Percentiles rank a stretch among this genome's conserved stretches.
These are phyloP conservation scores for Aurinia saxatilis DNA, from an alignment of 345 rosid genomes.

Conservation along the genomic window DNA sequence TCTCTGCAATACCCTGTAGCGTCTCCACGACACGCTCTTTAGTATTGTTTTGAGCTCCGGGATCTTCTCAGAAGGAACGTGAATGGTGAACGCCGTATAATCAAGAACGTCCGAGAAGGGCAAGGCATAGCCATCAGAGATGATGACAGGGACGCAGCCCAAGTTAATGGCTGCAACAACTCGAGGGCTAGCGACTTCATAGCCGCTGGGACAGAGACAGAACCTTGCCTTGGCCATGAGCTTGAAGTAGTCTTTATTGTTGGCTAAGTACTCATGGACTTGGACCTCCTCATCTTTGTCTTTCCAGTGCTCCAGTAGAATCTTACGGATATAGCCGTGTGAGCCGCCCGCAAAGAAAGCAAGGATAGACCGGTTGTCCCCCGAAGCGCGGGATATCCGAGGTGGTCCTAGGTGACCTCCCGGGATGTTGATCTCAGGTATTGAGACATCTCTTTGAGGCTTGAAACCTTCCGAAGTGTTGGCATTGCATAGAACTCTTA, in stretches of 20 bases:
- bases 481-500: constrained; percentile 47
- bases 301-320: constrained; percentile 35
- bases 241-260: constrained; percentile 27
- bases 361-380: constrained; percentile 26
- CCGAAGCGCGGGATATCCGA: constrained; percentile 3
- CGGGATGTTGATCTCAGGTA: constrained; percentile 38
- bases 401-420: constrained; percentile 13
- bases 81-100: constrained; percentile 42
- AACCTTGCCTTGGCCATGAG: constrained; percentile 37
- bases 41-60: constrained; percentile 36
- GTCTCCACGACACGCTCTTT: constrained; percentile 15
- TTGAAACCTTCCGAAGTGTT: constrained; percentile 44
- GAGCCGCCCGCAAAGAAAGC: constrained; percentile 48
- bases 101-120: constrained; percentile 48
- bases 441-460: constrained; percentile 37
- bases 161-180: constrained; percentile 37
- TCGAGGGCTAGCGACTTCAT: constrained; percentile 51
- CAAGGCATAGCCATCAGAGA: constrained; percentile 36
- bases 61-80: constrained; percentile 33
- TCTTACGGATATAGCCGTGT: constrained; percentile 36
- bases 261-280: constrained; percentile 36
- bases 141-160: constrained; percentile 46
- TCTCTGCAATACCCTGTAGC: constrained; percentile 33
- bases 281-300: constrained; percentile 38
- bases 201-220: constrained; percentile 55